Base-by-base conservation (phyloP, 2,329 filamentous ascomycete species). In the Aspergillus caelatus region DNA sequence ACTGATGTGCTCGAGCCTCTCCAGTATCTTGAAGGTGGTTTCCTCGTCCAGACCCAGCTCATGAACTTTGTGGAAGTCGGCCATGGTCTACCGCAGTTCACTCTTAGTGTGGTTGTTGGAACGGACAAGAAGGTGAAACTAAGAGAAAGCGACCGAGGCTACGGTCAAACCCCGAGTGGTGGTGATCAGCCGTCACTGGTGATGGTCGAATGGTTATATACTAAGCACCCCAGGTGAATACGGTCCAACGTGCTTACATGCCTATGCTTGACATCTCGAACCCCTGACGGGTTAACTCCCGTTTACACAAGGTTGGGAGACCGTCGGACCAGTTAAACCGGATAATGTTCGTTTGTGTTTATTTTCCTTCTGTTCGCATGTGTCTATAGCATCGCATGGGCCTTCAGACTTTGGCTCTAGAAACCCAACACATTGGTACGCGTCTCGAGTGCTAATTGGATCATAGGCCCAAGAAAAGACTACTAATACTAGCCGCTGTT, bases 1-100 rank as follows among this genome's bases (percentile, higher is more conserved):
- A 16, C 63, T 41, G 32, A 73, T 65, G 26, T 67, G 69, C 3
- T 60, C 64, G 5, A 71, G 30, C 10, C 65, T 66, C 7, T 63
- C 59, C 2, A 68, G 60, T 12, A 62, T 66, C 19, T 64, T 64
- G 14, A 32, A 7, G 14, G 61, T 32, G 2, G 58, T 62, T 16
- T 66, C 62, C 11, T 61, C 52, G 36, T 69, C 64, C 32, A 54
- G 21, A 9, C 21, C 52, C 23, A 53, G 28, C 32, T 53, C 50
- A 26, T 54, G 57, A 19, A 26, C 41, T 26, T 39, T 36, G 30
- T 36, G 23, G 23, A 36, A 26, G 43, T 62, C 54, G 19, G 54
- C 9, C 41, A 57, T 57, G 4, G 32, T 58, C 21, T 30, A 39
- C 26, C n/a, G 30, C 28, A 28, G 14, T 19, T 19, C 5, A 30